Evolutionary conservation across 2,329 filamentous ascomycete species (phyloP), one percentile per base, ranked within the genome.

Genomic region (Penicillium brevicompactum): DNA sequence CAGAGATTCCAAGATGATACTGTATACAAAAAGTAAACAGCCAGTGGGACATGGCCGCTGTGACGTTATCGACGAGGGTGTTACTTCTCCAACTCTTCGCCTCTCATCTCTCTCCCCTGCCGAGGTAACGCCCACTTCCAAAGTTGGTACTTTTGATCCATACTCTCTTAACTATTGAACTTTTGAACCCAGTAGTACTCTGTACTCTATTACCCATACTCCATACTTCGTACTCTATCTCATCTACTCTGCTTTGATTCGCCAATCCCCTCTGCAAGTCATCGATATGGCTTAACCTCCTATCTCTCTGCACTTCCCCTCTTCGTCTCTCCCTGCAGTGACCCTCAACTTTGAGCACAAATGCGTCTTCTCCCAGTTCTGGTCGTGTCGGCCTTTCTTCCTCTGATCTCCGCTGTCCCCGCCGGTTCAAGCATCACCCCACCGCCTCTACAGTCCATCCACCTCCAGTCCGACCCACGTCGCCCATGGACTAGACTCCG

Each of bases 401-500:
- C 63, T 16, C 57, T 63, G 27, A 61, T 63, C 27, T 62, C 61
- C 41, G 70, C 71, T 34, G 63, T 74, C 53, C 72, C 72, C 57
- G 73, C 72, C 27, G 70, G 66, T 48, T 72, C 71, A 42, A 73
- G 68, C 58, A 70, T 73, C 57, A 70, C 66, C 46, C 67, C 67
- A 42, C 69, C 69, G 30, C 67, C 67, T 9, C 57, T 72, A 38
- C 66, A 70, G 42, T 67, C 71, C n/a, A 58, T 67, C 24, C 64
- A 60, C 18, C 58, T 68, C 16, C 68, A 70, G 40, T 64, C 70
- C 13, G 60, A 66, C 48, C 63, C 68, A 18, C 61, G 65, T 47
- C 67, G 72, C 7, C 68, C 74, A 55, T 77, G 74, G 72, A 72
- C 62, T 51, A 69, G 69, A 50, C 52, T 78, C 14, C 71, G 76